phyloP scores from a whole-genome alignment of 2,329 filamentous ascomycete genomes.

The Zymoseptoria ardabiliae region DNA sequence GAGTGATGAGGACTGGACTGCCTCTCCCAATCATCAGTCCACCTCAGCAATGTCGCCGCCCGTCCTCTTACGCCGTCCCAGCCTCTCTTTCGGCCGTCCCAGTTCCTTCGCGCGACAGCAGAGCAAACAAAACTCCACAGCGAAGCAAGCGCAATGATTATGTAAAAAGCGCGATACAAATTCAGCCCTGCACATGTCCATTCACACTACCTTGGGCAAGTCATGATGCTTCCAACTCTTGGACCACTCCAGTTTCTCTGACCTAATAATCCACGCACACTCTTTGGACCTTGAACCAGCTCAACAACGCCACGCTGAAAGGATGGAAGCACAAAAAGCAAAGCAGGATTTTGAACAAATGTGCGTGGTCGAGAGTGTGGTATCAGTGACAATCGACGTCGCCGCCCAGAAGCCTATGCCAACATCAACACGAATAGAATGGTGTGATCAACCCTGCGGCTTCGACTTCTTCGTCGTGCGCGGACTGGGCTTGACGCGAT shows the following conservation, averaged over 20 bases:
- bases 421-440: not conserved
- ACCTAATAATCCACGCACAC: not conserved
- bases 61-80: not conserved
- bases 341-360: not conserved
- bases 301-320: not conserved
- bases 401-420: not conserved
- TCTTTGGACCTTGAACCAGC: not conserved
- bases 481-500: constrained; percentile 45
- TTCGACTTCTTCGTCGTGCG: constrained; percentile 34
- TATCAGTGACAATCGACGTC: not conserved
- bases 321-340: not conserved
- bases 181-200: not conserved
- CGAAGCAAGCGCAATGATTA: not conserved
- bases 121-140: not conserved
- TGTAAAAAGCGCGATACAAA: not conserved
- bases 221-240: not conserved
- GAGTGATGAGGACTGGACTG: not conserved
- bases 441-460: constrained; percentile 9
- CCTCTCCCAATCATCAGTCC: not conserved
- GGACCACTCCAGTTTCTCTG: not conserved
- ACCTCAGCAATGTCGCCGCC: not conserved
- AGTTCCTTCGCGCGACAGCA: not conserved
- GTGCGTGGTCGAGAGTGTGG: not conserved
- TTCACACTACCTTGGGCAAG: not conserved
- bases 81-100: not conserved